Evolutionary conservation across 2,329 filamentous ascomycete species (phyloP).

Genomic region (Aspergillus chevalieri): DNA sequence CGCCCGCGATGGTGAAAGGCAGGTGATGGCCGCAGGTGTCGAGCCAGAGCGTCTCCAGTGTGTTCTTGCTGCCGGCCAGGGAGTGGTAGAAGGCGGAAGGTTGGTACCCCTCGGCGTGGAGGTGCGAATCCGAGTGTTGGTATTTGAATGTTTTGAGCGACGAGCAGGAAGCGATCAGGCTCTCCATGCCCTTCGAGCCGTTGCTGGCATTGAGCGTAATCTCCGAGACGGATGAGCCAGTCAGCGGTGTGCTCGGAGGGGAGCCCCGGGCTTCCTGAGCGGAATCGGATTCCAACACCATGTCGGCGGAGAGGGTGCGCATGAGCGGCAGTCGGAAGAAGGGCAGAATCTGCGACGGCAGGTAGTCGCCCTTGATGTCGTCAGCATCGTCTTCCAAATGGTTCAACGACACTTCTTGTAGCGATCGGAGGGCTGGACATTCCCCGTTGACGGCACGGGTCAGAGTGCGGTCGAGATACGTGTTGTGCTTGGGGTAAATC

Average conservation of each 20-base stretch:
- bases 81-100: conserved; percentile 21
- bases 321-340: conserved; percentile 23
- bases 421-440: conserved; percentile 13
- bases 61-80: conserved; percentile 17
- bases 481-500: conserved; percentile 13
- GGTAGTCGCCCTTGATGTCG: conserved; percentile 6
- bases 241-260: not conserved
- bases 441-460: conserved; percentile 14
- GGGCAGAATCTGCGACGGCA: conserved; percentile 13
- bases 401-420: conserved; percentile 15
- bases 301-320: conserved; percentile 17
- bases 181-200: conserved; percentile 19
- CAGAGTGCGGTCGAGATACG: conserved; percentile 17
- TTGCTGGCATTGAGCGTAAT: conserved; percentile 22
- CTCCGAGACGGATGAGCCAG: conserved; percentile 13
- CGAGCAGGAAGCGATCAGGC: conserved; percentile 16
- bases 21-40: conserved; percentile 22
- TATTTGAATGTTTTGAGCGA: conserved; percentile 24
- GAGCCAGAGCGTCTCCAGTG: conserved; percentile 23
- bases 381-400: conserved; percentile 6
- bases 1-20: conserved; percentile 21
- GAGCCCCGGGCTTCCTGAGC: not conserved
- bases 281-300: conserved; percentile 17
- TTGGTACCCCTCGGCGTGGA: conserved; percentile 19
- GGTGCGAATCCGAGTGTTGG: conserved; percentile 25